phyloP scores from a whole-genome alignment of 2,329 filamentous ascomycete genomes.

The Fusarium sp. region DNA sequence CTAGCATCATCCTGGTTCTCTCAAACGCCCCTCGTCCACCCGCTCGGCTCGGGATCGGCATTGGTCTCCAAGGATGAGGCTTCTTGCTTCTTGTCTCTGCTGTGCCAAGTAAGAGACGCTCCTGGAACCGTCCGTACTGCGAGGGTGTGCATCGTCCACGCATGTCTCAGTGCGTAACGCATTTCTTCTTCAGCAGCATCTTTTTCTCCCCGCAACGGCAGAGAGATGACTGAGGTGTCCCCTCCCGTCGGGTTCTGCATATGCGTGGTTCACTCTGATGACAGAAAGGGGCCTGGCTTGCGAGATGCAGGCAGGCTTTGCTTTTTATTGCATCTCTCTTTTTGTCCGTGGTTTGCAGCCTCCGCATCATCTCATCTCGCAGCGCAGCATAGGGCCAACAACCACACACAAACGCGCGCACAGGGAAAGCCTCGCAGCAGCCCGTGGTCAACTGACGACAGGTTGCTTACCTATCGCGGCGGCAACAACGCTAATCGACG shows the following conservation, averaged over 20 bases:
- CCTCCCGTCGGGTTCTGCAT: neutral
- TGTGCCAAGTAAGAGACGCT: neutral
- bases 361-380: conserved; percentile 23
- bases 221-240: neutral
- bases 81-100: neutral
- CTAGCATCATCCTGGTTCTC: conserved; percentile 30
- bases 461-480: conserved; percentile 3
- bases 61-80: neutral
- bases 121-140: neutral
- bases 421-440: conserved; percentile 23
- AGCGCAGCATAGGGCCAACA: conserved; percentile 17
- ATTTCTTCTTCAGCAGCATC: neutral
- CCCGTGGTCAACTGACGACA: conserved; percentile 25
- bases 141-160: neutral
- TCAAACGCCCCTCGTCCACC: neutral
- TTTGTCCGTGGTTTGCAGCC: conserved; percentile 14
- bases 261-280: neutral
- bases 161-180: neutral
- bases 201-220: conserved; percentile 2
- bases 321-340: neutral
- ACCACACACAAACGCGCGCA: neutral
- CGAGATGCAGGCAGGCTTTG: neutral
- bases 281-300: neutral
- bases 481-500: conserved; percentile 38
- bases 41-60: neutral